phyloP scores from a whole-genome alignment of 2,329 filamentous ascomycete species.

The Penicillium sp. region DNA sequence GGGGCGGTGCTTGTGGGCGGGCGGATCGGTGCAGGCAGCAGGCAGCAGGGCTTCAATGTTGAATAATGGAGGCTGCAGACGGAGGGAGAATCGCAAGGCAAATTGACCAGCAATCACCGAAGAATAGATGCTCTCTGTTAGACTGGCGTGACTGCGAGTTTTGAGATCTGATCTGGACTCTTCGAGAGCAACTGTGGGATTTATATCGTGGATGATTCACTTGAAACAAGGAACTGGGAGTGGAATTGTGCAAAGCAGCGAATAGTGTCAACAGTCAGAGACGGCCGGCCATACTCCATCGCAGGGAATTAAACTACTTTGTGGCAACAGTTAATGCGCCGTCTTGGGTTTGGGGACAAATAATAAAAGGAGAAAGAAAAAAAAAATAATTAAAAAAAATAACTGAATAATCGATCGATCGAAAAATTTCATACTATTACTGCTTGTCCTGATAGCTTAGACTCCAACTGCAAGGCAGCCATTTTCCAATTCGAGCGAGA shows the following conservation, averaged over 20 bases:
- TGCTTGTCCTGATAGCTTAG: neutral
- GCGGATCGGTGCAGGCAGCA: neutral
- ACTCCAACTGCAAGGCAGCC: slow-evolving; percentile 13
- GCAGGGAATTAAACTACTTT: slow-evolving; percentile 8
- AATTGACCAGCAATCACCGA: slow-evolving; percentile 11
- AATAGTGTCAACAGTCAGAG: slow-evolving; percentile 12
- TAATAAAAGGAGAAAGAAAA: neutral
- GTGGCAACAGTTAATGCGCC: slow-evolving; percentile 11
- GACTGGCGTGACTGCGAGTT: neutral
- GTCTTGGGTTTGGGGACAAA: slow-evolving; percentile 4
- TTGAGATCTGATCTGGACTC: neutral
- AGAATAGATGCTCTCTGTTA: slow-evolving; percentile 1
- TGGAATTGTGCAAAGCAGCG: slow-evolving; percentile 5
- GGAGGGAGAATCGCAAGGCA: slow-evolving; percentile 15
- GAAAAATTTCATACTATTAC: slow-evolving; percentile 1
- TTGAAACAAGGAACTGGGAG: slow-evolving; percentile 17
- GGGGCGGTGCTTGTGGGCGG: slow-evolving; percentile 5
- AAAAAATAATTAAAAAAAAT: neutral
- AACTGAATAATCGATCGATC: slow-evolving; percentile 3
- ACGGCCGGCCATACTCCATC: neutral
- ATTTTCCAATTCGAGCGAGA: slow-evolving; percentile 1
- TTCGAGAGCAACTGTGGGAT: slow-evolving; percentile 9
- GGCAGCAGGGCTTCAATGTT: neutral
- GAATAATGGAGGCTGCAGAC: neutral
- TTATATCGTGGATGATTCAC: slow-evolving; percentile 22